Base-by-base conservation (phyloP, 371 early-diverging fungal genomes). In the Lichtheimia corymbifera region DNA sequence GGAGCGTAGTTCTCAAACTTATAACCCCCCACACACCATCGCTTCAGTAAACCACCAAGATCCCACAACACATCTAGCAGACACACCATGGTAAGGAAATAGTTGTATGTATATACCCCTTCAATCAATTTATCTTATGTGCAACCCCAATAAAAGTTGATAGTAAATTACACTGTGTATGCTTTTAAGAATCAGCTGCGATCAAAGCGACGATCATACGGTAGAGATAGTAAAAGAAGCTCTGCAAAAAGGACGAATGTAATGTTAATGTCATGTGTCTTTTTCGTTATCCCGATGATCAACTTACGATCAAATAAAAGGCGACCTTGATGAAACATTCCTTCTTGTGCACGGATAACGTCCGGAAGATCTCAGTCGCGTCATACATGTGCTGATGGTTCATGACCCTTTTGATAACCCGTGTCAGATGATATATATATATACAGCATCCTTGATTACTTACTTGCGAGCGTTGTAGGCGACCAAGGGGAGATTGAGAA, bases 341-440 rank as follows among this genome's bases (percentile, higher is more conserved):
- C 80, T 89, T 89, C 82, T 97, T 97, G 73, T 96, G 95, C 55
- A 77, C 76, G 17, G 85, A 77, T 43, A 97, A 66, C 11, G 95
- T 94, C 63, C 96, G 89, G 87, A 97, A 97, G 64, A 97, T 96
- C 75, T 96, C 97, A 49, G 98, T 97, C 4, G 98, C 94, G 75
- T 97, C 97, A 72, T 90, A 95, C 87, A 91, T 89, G 79, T 96
- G 95, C 65, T 88, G 87, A 59, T 85, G 80, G 64, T 88, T 88
- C 53, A 86, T 74, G 43, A 95, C 84, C 74, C 93, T 95, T 61
- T 28, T 5, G 11, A 1, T 22, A 12, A 12, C n/a, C 5, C 47
- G 22, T 18, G 47, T 47, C 17, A 47, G 35, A 35, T 35, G 35
- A 35, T 35, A 9, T 9, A 0, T 0, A 9, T 11, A 58, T 43